phyloP scores from a whole-genome alignment of 2,329 filamentous ascomycete genomes.

The Diaporthe ilicicola region DNA sequence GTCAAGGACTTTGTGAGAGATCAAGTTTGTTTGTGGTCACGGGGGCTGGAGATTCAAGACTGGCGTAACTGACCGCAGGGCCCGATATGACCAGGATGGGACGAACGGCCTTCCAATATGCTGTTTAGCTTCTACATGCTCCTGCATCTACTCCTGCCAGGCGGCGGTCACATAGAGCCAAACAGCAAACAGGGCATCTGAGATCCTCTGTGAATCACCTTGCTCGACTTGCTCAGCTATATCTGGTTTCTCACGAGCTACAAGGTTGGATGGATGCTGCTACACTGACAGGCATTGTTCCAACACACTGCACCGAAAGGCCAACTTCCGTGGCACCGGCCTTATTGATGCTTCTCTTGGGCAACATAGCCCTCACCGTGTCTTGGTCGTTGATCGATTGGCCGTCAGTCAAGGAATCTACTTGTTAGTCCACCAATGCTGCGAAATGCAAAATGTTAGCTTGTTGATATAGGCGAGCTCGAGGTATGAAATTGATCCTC shows the following conservation, averaged over 20 bases:
- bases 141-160: neutral
- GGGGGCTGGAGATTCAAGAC: too few relatives aligned
- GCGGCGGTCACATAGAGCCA: neutral
- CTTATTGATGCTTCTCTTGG: neutral
- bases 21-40: too few relatives aligned
- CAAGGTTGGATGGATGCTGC: neutral
- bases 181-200: neutral
- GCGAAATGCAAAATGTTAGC: neutral
- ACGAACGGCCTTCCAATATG: neutral
- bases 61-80: neutral
- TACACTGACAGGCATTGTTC: neutral
- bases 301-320: neutral
- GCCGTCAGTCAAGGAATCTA: neutral
- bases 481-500: conserved; percentile 17
- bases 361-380: neutral
- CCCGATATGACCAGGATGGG: neutral
- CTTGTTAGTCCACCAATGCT: conserved; percentile 3
- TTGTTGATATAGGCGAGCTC: neutral
- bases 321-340: neutral
- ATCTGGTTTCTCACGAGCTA: neutral
- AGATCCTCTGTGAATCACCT: neutral
- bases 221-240: neutral
- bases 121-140: neutral
- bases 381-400: neutral
- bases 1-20: too few relatives aligned